Conservation (phyloP, 2,329 filamentous ascomycete species). For the Hymenoscyphus occultus region DNA sequence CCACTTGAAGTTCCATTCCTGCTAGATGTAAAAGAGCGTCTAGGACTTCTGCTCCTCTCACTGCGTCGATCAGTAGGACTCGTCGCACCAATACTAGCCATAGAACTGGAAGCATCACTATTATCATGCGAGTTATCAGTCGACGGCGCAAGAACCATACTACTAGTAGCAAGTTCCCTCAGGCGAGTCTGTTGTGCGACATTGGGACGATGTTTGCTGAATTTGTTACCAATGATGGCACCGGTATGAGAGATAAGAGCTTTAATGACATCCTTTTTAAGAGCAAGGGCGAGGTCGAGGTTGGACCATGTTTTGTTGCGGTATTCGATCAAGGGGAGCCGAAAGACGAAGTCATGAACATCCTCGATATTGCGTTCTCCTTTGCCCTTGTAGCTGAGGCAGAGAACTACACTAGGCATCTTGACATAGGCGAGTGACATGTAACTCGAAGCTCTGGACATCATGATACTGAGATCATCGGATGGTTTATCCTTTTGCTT, state of each 20-base stretch:
- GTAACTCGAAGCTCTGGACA: slow-evolving; percentile 89
- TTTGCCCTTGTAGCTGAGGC: slow-evolving; percentile 93
- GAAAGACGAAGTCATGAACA: slow-evolving; percentile 96
- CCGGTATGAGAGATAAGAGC: slow-evolving; percentile 93
- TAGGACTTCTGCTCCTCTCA: slow-evolving; percentile 32
- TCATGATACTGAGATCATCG: slow-evolving; percentile 96
- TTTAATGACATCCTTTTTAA: slow-evolving; percentile 93
- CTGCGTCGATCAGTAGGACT: slow-evolving; percentile 29
- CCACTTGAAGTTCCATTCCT: slow-evolving; percentile 17
- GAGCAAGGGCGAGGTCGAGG: slow-evolving; percentile 82
- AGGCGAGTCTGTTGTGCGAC: slow-evolving; percentile 75
- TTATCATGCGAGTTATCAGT: slow-evolving; percentile 34
- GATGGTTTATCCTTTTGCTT: slow-evolving; percentile 61
- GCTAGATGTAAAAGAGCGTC: slow-evolving; percentile 33
- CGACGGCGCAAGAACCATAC: slow-evolving; percentile 33
- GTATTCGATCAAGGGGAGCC: slow-evolving; percentile 90
- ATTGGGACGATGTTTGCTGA: slow-evolving; percentile 81
- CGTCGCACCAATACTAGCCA: slow-evolving; percentile 25
- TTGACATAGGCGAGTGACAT: slow-evolving; percentile 97
- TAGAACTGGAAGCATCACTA: slow-evolving; percentile 33
- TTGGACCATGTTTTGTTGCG: slow-evolving; percentile 99
- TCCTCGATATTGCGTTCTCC: slow-evolving; percentile 95
- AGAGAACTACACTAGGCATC: slow-evolving; percentile 91
- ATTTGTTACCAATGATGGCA: slow-evolving; percentile 96
- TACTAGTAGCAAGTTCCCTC: slow-evolving; percentile 76